Percentiles rank a stretch among this genome's conserved stretches.
phyloP scores from a whole-genome alignment of 2,329 filamentous ascomycete species.

The Fusarium nodosum region DNA sequence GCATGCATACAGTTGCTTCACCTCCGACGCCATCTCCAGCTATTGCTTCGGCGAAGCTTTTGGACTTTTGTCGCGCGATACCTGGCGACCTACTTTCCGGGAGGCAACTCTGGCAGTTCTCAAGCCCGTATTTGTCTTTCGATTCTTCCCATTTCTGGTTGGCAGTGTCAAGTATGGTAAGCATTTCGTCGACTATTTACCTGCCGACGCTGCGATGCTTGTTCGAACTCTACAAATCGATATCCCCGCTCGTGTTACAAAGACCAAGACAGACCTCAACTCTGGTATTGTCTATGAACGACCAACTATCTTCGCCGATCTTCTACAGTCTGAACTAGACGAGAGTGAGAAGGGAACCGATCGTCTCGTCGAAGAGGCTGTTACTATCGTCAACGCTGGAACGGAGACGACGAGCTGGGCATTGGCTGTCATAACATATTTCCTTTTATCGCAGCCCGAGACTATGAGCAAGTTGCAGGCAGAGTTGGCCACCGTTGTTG shows the following conservation, averaged over 20 bases:
- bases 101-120: slow-evolving; percentile 28
- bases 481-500: slow-evolving; percentile 1
- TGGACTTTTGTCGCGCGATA: slow-evolving; percentile 4
- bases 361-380: slow-evolving; percentile 13
- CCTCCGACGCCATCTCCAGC: slow-evolving; percentile 14
- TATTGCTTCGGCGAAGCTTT: slow-evolving; percentile 31
- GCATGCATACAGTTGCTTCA: slow-evolving; percentile 26
- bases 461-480: neutral
- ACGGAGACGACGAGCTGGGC: slow-evolving; percentile 31
- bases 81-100: slow-evolving; percentile 21
- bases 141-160: slow-evolving; percentile 20
- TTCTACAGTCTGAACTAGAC: slow-evolving; percentile 10
- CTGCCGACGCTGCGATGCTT: slow-evolving; percentile 10
- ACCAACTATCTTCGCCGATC: slow-evolving; percentile 20
- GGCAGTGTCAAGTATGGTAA: slow-evolving; percentile 18
- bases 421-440: slow-evolving; percentile 27
- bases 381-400: slow-evolving; percentile 21
- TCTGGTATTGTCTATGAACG: slow-evolving; percentile 17
- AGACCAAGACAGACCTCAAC: slow-evolving; percentile 13
- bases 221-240: slow-evolving; percentile 19
- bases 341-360: slow-evolving; percentile 13
- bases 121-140: slow-evolving; percentile 26
- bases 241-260: slow-evolving; percentile 13
- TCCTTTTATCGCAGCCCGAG: slow-evolving; percentile 17
- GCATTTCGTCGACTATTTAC: slow-evolving; percentile 1